Evolutionary conservation across 164 flowering plant genomes (phyloP).

Genomic region (Stephania yunnanensis): DNA sequence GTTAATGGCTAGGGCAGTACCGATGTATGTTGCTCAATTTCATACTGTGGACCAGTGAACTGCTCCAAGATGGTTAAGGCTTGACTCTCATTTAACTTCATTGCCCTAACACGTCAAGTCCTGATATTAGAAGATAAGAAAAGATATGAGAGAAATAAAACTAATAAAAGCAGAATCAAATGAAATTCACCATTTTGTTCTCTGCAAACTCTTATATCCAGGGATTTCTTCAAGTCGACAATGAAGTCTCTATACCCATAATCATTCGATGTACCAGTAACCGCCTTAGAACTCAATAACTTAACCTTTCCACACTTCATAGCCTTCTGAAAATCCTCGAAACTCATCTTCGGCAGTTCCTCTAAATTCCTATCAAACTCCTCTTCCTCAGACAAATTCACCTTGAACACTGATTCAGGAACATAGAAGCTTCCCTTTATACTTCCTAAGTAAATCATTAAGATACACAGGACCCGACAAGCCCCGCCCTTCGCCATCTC

Average conservation of each 20-base stretch:
- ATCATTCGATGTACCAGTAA: slow-evolving; percentile 16
- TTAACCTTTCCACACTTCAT: slow-evolving; percentile 58
- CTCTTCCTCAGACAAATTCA: slow-evolving; percentile 68
- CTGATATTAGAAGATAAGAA: slow-evolving; percentile 5
- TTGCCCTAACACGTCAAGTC: slow-evolving; percentile 42
- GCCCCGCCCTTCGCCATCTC: slow-evolving; percentile 11
- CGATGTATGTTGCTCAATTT: slow-evolving; percentile 64
- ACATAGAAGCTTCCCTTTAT: slow-evolving; percentile 85
- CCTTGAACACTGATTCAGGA: slow-evolving; percentile 73
- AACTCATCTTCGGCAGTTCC: slow-evolving; percentile 64
- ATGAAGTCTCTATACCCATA: slow-evolving; percentile 48
- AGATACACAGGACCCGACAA: slow-evolving; percentile 43
- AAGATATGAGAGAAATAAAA: background rate
- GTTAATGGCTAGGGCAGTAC: slow-evolving; percentile 28
- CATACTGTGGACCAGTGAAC: slow-evolving; percentile 65
- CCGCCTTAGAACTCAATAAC: slow-evolving; percentile 58
- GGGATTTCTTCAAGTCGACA: slow-evolving; percentile 79
- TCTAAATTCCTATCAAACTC: slow-evolving; percentile 57
- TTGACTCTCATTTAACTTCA: slow-evolving; percentile 51
- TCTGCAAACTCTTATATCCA: slow-evolving; percentile 66
- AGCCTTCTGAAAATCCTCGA: slow-evolving; percentile 60
- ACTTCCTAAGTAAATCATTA: slow-evolving; percentile 76
- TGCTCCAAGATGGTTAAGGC: slow-evolving; percentile 47
- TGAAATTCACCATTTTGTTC: slow-evolving; percentile 63
- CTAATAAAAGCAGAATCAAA: background rate